Percentiles rank a stretch among this genome's conserved stretches.
Conservation (phyloP, 2,329 filamentous ascomycete species). For the Colletotrichum salicis region DNA sequence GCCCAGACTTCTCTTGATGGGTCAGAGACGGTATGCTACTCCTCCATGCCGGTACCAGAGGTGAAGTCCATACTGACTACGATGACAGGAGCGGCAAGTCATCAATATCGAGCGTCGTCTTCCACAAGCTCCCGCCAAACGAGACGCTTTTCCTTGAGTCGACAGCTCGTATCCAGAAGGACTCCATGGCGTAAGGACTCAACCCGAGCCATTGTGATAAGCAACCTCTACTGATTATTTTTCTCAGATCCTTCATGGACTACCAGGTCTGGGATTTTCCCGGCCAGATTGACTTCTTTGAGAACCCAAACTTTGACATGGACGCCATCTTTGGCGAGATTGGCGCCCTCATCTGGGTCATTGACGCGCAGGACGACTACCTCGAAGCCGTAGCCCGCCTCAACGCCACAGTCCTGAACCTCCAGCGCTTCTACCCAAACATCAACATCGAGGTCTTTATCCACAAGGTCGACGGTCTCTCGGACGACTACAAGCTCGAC, state of each 20-base stretch:
- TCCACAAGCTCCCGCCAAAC: constrained; percentile 95
- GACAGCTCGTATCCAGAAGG: constrained; percentile 92
- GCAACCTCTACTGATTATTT: constrained; percentile 1
- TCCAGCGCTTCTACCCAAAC: constrained; percentile 88
- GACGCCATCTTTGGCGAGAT: constrained; percentile 95
- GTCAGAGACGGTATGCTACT: constrained; percentile 81
- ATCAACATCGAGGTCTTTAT: constrained; percentile 99
- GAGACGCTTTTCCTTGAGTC: constrained; percentile 97
- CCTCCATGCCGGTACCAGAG: background rate
- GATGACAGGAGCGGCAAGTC: constrained; percentile 88
- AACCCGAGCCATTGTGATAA: background rate
- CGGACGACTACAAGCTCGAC: constrained; percentile 95
- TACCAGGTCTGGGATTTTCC: constrained; percentile 99
- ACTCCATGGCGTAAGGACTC: constrained; percentile 85
- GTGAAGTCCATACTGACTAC: background rate
- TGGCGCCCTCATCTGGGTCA: constrained; percentile 96
- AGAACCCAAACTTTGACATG: constrained; percentile 88
- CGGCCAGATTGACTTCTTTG: constrained; percentile 88
- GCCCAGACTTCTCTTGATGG: constrained; percentile 92
- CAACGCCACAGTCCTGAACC: constrained; percentile 87
- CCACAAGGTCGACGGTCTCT: constrained; percentile 98
- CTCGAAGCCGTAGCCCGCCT: constrained; percentile 88
- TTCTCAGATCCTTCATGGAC: constrained; percentile 91
- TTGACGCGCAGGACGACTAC: constrained; percentile 98
- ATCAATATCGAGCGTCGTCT: constrained; percentile 98